phyloP scores from a whole-genome alignment of 1,139 yeast genomes.

The Candida tunisiensis region DNA sequence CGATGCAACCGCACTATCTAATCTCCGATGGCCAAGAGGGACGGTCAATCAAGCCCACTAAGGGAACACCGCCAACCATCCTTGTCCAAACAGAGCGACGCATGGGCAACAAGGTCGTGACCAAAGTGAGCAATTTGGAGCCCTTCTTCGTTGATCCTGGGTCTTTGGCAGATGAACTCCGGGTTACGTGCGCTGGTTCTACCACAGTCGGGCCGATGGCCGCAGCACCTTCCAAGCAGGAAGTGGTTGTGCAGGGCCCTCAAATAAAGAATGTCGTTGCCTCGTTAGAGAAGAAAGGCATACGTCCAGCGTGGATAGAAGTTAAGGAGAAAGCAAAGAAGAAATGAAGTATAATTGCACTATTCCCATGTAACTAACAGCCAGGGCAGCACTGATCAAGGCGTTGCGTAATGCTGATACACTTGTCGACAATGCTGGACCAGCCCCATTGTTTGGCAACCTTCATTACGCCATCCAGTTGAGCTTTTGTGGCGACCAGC shows the following conservation, averaged over 20 bases:
- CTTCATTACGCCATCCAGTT: too few species aligned
- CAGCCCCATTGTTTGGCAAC: too few species aligned
- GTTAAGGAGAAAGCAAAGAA: conserved; percentile 35
- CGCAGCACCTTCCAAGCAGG: conserved; percentile 28
- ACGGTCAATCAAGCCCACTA: conserved; percentile 23
- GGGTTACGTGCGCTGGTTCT: conserved; percentile 78
- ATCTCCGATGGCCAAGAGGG: conserved; percentile 27
- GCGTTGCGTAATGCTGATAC: too few species aligned
- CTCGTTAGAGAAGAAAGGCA: conserved; percentile 44
- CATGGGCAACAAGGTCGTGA: conserved; percentile 68
- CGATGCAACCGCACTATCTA: conserved; percentile 41
- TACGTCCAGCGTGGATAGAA: conserved; percentile 49
- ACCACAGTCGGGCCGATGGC: conserved; percentile 44
- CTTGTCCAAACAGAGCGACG: conserved; percentile 56
- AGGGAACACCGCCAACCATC: conserved; percentile 56
- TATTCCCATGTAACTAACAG: too few species aligned
- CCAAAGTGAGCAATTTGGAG: conserved; percentile 57
- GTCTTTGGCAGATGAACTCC: conserved; percentile 47
- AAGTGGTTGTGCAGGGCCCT: conserved; percentile 82
- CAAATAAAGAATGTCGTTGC: conserved; percentile 51
- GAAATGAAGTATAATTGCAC: too few species aligned
- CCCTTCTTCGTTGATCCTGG: conserved; percentile 49
- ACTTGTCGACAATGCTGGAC: too few species aligned
- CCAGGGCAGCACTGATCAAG: too few species aligned
- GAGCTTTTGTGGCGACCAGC: too few species aligned